Evolutionary conservation across 2,329 filamentous ascomycete species (phyloP), one percentile per base, ranked within the genome.

Genomic region (Pseudogymnoascus sp.): DNA sequence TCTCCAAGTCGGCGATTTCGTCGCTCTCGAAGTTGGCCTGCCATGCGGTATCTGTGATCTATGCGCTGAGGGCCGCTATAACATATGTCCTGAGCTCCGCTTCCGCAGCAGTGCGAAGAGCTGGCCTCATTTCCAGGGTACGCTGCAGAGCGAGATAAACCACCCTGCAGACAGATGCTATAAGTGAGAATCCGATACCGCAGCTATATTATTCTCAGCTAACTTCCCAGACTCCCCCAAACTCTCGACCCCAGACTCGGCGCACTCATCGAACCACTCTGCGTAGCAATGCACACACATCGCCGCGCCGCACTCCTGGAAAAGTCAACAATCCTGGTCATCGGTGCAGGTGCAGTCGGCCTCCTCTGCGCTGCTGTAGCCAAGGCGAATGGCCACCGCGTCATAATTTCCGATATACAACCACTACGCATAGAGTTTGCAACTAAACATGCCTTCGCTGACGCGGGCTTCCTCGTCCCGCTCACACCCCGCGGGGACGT

Each of bases 131-230:
- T 86, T 88, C 72, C 87, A 97, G 73, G 93, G 93, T 43, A 97
- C 93, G 0, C 78, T 97, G 59, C 88, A 92, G 0, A 89, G 90
- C 61, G 95, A 92, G 79, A 97, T 93, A 79, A 71, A 79, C 11
- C 80, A 93, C 7, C 91, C 93, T 2, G 84, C 88, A 67, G 93
- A 97, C 74, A 96, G 95, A 73, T 96, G 91, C 81, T 96, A 93
- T 76, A 91, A 90, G 78, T 50, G 25, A 6, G 25, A 25, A 25
- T 18, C 28, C 25, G 6, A 1, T 20, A 32, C 1, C 12, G 9
- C 2, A 22, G 18, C 11, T 2, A 6, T 41, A 22, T 20, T 11
- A 41, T 12, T 8, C 4, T 3, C 11, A 54, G 18, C 9, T 30
- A 18, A 18, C 43, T n/a, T 9, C 8, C 25, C 9, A 54, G 43